Conservation (phyloP, 2,329 filamentous ascomycete species). For the Fusarium lyarnte region DNA sequence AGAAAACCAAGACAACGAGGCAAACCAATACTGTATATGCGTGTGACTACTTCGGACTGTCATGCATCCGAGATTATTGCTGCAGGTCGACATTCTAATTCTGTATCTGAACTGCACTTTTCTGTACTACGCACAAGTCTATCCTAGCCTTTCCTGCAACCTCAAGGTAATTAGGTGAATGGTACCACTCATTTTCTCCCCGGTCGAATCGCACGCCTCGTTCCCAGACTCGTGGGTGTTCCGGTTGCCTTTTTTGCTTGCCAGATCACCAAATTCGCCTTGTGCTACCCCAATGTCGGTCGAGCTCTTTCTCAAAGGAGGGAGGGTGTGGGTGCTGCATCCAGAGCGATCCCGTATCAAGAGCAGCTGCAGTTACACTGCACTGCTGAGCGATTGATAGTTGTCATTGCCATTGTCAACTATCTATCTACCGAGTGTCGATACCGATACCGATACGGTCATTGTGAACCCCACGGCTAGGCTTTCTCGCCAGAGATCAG, state of each 20-base stretch:
- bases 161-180: conserved; percentile 6
- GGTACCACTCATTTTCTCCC: conserved; percentile 15
- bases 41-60: conserved; percentile 41
- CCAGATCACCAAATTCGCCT: conserved; percentile 21
- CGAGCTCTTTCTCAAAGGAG: conserved; percentile 20
- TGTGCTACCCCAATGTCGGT: conserved; percentile 14
- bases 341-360: conserved; percentile 32
- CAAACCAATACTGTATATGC: conserved; percentile 10
- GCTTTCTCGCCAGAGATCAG: conserved; percentile 32
- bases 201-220: conserved; percentile 14
- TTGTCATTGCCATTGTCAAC: not conserved
- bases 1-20: conserved; percentile 6
- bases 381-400: not conserved
- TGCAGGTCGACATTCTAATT: conserved; percentile 40
- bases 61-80: conserved; percentile 45
- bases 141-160: conserved; percentile 25
- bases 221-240: conserved; percentile 17
- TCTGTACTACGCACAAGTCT: conserved; percentile 6
- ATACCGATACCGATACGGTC: conserved; percentile 12
- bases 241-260: conserved; percentile 31
- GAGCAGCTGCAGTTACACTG: not conserved
- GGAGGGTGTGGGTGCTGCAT: conserved; percentile 30
- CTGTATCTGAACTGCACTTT: conserved; percentile 2
- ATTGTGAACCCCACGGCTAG: conserved; percentile 39
- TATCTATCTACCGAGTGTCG: conserved; percentile 12